Evolutionary conservation across 257 asterid species (phyloP), one percentile per base, ranked within the genome.

Genomic region (Nicotiana knightiana): DNA sequence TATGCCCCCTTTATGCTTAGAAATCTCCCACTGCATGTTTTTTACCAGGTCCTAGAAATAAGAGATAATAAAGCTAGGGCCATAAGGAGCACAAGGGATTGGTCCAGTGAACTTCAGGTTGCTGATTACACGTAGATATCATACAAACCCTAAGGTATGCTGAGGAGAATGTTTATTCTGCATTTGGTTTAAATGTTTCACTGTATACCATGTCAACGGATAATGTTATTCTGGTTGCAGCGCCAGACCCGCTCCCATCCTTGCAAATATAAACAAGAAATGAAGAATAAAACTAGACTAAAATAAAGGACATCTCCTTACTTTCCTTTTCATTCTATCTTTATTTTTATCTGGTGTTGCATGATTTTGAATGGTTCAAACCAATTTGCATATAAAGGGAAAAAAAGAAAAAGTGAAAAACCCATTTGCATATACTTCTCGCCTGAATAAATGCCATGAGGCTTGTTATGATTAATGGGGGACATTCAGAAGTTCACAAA

Each of bases 1-100:
- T 17, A 57, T 32, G 11, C 21, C 2, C 57, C 33, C 55, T 37
- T 37, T 32, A 79, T 59, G 26, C 43, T 48, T 39, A 59, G 71
- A 81, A 79, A 30, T 32, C 43, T 73, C 51, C 8, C 53, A 46
- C 9, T 53, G 0, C 46, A 6, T 39, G 75, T 57, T 46, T 68
- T 61, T 86, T 21, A 67, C 57, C 89, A 95, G 98, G 96, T 96
- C 65, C 90, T 96, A 33, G 99, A 96, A 87, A 96, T 96, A 70
- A 88, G 82, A 81, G 98, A 90, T 70, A 91, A 93, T 82, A 81
- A 82, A 83, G 97, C 95, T 17, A 90, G 92, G 88, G 91, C 93
- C 46, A 89, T 96, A 89, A 84, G 91, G 87, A 89, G 90, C 92
- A 88, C 77, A 86, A 83, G 90, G 53, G 97, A 87, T 65, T 77